These are phyloP conservation scores for Bipolaris victoriae DNA, from an alignment of 2,329 filamentous ascomycete species.

Conservation along the genomic window DNA sequence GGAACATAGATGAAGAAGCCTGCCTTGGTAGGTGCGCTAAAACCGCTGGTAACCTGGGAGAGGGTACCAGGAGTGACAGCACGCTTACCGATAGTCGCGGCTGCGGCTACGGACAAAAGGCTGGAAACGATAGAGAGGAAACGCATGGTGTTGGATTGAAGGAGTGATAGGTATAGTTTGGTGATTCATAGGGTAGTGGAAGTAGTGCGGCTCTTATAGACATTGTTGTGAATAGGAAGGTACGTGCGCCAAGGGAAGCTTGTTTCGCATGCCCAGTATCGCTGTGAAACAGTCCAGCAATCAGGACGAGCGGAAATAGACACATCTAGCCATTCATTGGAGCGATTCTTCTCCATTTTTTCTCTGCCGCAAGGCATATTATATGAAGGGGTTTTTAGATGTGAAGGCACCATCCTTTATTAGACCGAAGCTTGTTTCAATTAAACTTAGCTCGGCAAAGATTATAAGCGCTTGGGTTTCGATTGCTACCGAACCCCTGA, in stretches of 20 bases:
- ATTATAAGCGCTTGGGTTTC: constrained; percentile 7
- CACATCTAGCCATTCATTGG: constrained; percentile 8
- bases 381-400: constrained; percentile 3
- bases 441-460: constrained; percentile 15
- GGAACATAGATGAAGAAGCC: constrained; percentile 62
- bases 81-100: constrained; percentile 32
- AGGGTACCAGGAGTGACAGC: constrained; percentile 40
- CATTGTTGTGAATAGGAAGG: constrained; percentile 1
- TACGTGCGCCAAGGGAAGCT: constrained; percentile 11
- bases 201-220: constrained; percentile 8
- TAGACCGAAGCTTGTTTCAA: constrained; percentile 17
- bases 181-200: neutral
- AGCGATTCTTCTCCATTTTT: constrained; percentile 13
- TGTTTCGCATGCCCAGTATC: constrained; percentile 1
- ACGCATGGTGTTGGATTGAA: constrained; percentile 27
- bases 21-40: constrained; percentile 54
- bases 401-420: neutral
- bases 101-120: constrained; percentile 30
- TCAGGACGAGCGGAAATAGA: constrained; percentile 8
- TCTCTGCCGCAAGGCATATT: constrained; percentile 3
- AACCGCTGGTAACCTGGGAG: constrained; percentile 49
- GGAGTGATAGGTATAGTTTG: neutral
- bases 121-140: constrained; percentile 28
- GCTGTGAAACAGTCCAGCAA: constrained; percentile 10
- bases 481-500: constrained; percentile 7